Evolutionary conservation across 495 filamentous ascomycete genomes (phyloP).

Genomic region (Staphylotrichum longicolle): DNA sequence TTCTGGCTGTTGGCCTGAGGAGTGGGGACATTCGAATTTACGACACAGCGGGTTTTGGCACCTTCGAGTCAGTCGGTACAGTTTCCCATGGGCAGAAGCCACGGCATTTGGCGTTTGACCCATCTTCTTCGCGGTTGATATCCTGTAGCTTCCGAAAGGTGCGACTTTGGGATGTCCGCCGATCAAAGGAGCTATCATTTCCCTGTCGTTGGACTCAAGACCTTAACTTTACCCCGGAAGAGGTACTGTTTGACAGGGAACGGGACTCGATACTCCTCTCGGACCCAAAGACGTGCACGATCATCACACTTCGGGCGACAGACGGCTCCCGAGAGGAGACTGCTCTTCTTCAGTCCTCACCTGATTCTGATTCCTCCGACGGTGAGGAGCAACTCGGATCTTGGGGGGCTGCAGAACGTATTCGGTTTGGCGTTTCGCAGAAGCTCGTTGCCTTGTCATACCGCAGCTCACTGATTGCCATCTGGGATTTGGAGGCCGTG

Average conservation of each 20-base stretch:
- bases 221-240: constrained; percentile 10
- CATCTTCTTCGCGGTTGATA: constrained; percentile 3
- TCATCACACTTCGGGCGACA: too few species aligned
- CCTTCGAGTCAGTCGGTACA: constrained; percentile 11
- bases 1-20: constrained; percentile 18
- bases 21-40: constrained; percentile 17
- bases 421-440: neutral
- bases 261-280: too few species aligned
- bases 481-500: too few species aligned
- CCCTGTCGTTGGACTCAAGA: neutral
- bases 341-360: too few species aligned
- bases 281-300: too few species aligned
- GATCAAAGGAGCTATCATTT: neutral
- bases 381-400: neutral
- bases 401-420: neutral
- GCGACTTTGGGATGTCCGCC: constrained; percentile 14
- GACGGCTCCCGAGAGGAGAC: too few species aligned
- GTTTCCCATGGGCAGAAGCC: constrained; percentile 13
- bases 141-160: constrained; percentile 15
- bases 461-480: neutral
- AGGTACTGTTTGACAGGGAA: constrained; percentile 7
- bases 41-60: neutral
- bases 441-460: neutral
- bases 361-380: too few species aligned
- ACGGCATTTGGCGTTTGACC: constrained; percentile 14